Conservation (phyloP, 257 asterid genomes). For the Solanum arcanum region DNA sequence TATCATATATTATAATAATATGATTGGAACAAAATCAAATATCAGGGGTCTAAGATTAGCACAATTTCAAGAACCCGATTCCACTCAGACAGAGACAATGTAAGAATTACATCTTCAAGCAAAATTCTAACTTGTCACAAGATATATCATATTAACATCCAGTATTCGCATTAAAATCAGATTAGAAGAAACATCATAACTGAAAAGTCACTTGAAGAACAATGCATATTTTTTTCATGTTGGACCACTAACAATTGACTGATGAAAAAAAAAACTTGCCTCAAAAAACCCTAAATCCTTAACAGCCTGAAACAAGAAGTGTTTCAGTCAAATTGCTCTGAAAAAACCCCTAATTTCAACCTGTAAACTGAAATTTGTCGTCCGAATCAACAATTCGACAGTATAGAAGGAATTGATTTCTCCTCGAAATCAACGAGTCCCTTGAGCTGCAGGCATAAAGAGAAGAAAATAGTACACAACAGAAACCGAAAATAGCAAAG, state of each 20-base stretch:
- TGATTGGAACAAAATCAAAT: background rate
- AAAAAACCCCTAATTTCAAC: background rate
- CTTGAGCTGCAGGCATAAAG: background rate
- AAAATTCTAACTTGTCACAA: background rate
- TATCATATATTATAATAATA: background rate
- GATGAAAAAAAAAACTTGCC: background rate
- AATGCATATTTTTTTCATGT: background rate
- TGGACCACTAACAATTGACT: background rate
- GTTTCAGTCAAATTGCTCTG: background rate
- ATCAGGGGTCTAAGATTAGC: background rate
- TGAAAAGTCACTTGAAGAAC: background rate
- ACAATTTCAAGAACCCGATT: background rate
- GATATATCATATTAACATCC: background rate
- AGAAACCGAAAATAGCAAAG: background rate
- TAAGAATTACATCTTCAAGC: background rate
- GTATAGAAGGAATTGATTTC: background rate
- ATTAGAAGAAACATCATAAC: background rate
- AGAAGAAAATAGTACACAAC: background rate
- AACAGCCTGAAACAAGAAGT: background rate
- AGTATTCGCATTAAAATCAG: background rate
- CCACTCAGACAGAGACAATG: background rate
- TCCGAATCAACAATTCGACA: background rate
- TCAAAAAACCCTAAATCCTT: background rate
- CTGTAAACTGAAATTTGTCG: background rate
- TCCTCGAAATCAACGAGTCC: background rate